Base-by-base conservation (phyloP, 192 early-diverging fungal genomes). In the Linnemannia exigua region DNA sequence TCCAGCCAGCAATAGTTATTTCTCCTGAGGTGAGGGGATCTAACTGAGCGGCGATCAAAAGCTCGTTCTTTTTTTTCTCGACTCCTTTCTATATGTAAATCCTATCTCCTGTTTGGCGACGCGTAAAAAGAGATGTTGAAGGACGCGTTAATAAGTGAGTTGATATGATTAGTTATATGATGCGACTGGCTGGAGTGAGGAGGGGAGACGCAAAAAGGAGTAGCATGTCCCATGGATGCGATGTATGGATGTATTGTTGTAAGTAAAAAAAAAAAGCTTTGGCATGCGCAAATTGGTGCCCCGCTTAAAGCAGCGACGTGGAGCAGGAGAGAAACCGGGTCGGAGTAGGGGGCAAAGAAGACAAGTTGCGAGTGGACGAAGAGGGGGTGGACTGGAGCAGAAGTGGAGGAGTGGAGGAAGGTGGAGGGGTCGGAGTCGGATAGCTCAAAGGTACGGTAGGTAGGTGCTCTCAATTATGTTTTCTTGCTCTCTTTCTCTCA, bases 21-120 rank as follows among this genome's bases (percentile, higher is more conserved):
- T 70, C 33, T 71, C 68, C 51, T 71, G 25, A 69, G 41, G 36
- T 71, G 25, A 69, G 41, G 36, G 58, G 70, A 73, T 52, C 5
- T 44, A 67, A 75, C 73, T 69, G 58, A 28, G 47, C 67, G 52
- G 73, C 79, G 79, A 81, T 81, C 79, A 69, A 51, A n/a, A 48
- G 20, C 35, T 44, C 50, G 63, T 28, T 63, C 28, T 74, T 5
- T 68, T 5, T 68, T 14, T 74, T 73, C 71, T 80, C 72, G 19
- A 44, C 46, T 74, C 48, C 69, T 79, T 37, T 73, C 25, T 41
- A 69, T 69, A 38, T 69, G 67, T 25, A 63, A 31, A 28, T 63
- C 58, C 58, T 63, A 63, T 63, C 58, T 63, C 58, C 58, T 63
- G 28, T 63, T 6, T 54, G 25, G 17, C 25, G 58, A 74, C 25